Conservation (phyloP, 202 grass and related monocot genomes). For the Carex arenaria region DNA sequence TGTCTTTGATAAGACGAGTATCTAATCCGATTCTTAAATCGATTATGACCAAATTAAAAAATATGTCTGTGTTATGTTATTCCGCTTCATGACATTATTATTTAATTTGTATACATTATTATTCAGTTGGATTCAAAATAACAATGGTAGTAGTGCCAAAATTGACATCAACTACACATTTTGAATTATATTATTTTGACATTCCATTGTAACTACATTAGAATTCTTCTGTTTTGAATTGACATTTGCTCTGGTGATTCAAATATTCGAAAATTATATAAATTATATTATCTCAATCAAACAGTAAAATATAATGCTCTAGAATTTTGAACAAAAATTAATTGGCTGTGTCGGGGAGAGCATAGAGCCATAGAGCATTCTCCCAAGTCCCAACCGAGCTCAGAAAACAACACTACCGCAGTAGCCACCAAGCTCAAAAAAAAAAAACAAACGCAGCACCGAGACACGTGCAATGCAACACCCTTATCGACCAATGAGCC, state of each 20-base stretch:
- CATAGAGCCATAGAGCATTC: background rate
- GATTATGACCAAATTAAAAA: too few relatives aligned
- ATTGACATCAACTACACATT: too few relatives aligned
- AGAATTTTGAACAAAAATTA: background rate
- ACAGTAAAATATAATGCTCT: background rate
- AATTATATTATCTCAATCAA: background rate
- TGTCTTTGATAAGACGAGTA: too few relatives aligned
- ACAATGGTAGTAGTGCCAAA: too few relatives aligned
- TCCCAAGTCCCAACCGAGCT: too few relatives aligned
- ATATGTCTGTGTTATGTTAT: too few relatives aligned
- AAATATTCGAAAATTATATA: too few relatives aligned
- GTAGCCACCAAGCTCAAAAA: background rate
- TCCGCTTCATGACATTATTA: too few relatives aligned
- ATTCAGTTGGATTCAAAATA: too few relatives aligned
- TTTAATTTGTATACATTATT: too few relatives aligned
- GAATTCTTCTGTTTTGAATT: background rate
- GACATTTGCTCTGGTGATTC: background rate
- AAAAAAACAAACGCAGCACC: background rate
- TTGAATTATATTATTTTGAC: too few relatives aligned
- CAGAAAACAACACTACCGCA: background rate
- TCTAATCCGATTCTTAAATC: too few relatives aligned
- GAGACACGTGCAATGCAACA: constrained; percentile 3
- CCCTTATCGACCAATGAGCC: background rate
- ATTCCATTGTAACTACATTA: background rate
- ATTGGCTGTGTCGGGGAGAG: background rate